Evolutionary conservation across 2,329 filamentous ascomycete species (phyloP), one percentile per base, ranked within the genome.

Genomic region (Monilinia vaccinii-corymbosi): DNA sequence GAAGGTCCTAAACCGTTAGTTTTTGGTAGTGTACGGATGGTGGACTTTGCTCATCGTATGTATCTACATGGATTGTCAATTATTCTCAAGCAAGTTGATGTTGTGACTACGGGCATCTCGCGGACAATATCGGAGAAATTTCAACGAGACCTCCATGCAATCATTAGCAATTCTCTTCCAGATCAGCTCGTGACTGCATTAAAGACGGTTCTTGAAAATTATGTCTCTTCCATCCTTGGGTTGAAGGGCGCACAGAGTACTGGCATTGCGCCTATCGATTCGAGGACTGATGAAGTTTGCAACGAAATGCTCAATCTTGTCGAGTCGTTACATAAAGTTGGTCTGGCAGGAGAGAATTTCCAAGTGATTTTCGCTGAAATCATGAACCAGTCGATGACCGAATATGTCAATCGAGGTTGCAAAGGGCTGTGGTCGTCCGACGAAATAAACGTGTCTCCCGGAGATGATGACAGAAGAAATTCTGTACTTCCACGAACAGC

Each of bases 291-390:
- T 3, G 71, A 67, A 55, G 76, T 80, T 60, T 76, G 78, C 40
- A 74, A 77, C 36, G 78, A 82, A 53, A 73, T 89, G 50, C 72
- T 82, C 34, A 70, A 77, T 45, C 73, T 89, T 21, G 75, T 88
- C 2, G 78, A 81, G 52, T 80, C 82, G 10, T 74, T 91, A 18
- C 76, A 80, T 65, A 78, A 81, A 50, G 82, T 90, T 25, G 88
- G 88, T 0, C 74, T 91, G 21, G 84, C 84, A 1, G 86, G 86
- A 31, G 84, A 88, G 67, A 78, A 76, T 52, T 88, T 88, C 56
- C 85, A 91, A 68, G 80, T 87, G 34, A 76, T 88, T 40, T 86
- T 91, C 67, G 88, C 87, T 18, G 84, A 87, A 71, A 79, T 87
- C 31, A 85, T 91, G 78, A 80, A 90, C 69, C 74, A 75, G 40